These are phyloP conservation scores for Capillidium heterosporum DNA, from an alignment of 371 early-diverging fungal species.

Conservation along the genomic window DNA sequence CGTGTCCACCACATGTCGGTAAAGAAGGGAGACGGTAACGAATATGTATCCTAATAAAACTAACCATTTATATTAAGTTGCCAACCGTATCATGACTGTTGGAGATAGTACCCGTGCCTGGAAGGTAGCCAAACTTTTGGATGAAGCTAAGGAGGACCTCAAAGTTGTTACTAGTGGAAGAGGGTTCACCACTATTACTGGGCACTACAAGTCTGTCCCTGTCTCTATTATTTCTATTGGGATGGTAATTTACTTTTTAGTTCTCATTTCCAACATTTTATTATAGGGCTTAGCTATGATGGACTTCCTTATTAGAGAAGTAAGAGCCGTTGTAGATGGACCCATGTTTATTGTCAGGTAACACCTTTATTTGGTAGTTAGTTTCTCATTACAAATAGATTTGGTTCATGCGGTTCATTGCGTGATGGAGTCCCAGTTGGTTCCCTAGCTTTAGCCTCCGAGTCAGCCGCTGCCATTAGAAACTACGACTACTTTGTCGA, in stretches of 20 bases:
- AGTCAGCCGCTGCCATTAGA: conserved; percentile 49
- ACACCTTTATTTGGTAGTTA: background rate
- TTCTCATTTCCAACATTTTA: background rate
- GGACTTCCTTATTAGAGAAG: conserved; percentile 88
- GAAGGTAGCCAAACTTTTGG: conserved; percentile 38
- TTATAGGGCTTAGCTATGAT: conserved; percentile 75
- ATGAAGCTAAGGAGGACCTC: conserved; percentile 16
- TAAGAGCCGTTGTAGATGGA: conserved; percentile 67
- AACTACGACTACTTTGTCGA: conserved; percentile 56
- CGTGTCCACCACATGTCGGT: conserved; percentile 76
- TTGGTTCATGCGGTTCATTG: conserved; percentile 84
- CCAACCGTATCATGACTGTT: conserved; percentile 81
- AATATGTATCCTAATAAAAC: background rate
- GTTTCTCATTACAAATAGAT: conserved; percentile 7
- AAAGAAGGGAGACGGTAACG: conserved; percentile 37
- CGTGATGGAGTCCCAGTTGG: conserved; percentile 35
- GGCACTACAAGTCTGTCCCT: conserved; percentile 57
- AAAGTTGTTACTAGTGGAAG: conserved; percentile 34
- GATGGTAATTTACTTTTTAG: conserved; percentile 20
- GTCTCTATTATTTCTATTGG: conserved; percentile 80
- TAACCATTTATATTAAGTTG: conserved; percentile 19
- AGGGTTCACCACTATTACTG: conserved; percentile 85
- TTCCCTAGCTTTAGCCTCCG: conserved; percentile 51
- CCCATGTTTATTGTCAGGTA: conserved; percentile 56
- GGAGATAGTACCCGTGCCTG: conserved; percentile 75